Conservation (phyloP, 2,329 filamentous ascomycete species). For the Coniochaeta ligniaria region DNA sequence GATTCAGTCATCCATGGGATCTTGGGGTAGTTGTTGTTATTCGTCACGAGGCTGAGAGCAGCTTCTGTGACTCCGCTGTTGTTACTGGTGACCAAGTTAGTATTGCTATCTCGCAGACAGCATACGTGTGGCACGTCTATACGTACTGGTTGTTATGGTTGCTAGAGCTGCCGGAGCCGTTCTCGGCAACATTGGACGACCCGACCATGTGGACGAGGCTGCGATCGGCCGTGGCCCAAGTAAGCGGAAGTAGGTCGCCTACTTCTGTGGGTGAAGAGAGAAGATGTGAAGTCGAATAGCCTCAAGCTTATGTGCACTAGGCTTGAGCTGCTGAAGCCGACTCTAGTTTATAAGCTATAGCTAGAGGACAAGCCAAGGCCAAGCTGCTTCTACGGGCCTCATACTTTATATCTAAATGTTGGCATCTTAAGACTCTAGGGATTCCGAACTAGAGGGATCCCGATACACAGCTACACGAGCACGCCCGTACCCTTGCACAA, state of each 20-base stretch:
- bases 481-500: neutral
- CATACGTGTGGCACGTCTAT: neutral
- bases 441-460: neutral
- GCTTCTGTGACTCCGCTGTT: neutral
- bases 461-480: neutral
- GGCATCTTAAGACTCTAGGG: neutral
- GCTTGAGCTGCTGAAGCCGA: neutral
- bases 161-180: neutral
- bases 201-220: neutral
- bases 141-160: neutral
- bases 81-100: neutral
- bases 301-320: neutral
- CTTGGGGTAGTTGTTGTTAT: slow-evolving; percentile 7
- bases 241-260: neutral
- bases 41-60: neutral
- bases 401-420: neutral
- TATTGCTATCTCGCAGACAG: neutral
- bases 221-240: neutral
- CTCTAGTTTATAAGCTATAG: neutral
- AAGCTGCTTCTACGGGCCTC: neutral
- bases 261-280: neutral
- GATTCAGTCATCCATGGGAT: slow-evolving; percentile 15
- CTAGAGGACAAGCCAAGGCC: neutral
- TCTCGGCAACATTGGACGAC: neutral
- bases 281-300: neutral